Percentiles rank a stretch among this genome's conserved stretches.
Evolutionary conservation across 345 rosid genomes (phyloP).

Genomic region (Linum lewisii): DNA sequence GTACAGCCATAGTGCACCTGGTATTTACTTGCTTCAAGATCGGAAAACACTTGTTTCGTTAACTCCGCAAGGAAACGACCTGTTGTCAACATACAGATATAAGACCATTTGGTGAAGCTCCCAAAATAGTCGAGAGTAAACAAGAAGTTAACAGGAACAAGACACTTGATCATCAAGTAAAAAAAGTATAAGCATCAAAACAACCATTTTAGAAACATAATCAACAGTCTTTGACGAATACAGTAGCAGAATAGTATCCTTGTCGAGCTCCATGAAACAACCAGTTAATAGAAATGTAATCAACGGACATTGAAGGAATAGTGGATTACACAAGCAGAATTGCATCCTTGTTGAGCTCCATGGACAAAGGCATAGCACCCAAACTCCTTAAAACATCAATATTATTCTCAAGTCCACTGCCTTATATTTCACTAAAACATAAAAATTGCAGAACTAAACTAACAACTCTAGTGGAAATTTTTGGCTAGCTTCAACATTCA

Average conservation of each 20-base stretch:
- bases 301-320: background rate
- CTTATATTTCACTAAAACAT: background rate
- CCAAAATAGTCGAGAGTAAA: background rate
- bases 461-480: background rate
- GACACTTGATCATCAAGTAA: background rate
- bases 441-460: background rate
- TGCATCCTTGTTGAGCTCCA: background rate
- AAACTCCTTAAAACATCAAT: background rate
- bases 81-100: conserved; percentile 9
- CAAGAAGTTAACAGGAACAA: background rate
- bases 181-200: background rate
- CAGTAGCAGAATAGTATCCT: too few relatives aligned
- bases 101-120: background rate
- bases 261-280: too few relatives aligned
- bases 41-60: conserved; percentile 42
- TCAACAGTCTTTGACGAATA: background rate
- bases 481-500: conserved; percentile 3
- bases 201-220: too few relatives aligned
- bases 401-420: background rate
- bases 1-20: conserved; percentile 26
- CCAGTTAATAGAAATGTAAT: too few relatives aligned
- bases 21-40: conserved; percentile 47
- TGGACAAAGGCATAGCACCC: background rate
- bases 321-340: background rate
- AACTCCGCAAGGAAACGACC: conserved; percentile 48